phyloP scores from a whole-genome alignment of 2,329 filamentous ascomycete genomes.

The Rutstroemia sp. region DNA sequence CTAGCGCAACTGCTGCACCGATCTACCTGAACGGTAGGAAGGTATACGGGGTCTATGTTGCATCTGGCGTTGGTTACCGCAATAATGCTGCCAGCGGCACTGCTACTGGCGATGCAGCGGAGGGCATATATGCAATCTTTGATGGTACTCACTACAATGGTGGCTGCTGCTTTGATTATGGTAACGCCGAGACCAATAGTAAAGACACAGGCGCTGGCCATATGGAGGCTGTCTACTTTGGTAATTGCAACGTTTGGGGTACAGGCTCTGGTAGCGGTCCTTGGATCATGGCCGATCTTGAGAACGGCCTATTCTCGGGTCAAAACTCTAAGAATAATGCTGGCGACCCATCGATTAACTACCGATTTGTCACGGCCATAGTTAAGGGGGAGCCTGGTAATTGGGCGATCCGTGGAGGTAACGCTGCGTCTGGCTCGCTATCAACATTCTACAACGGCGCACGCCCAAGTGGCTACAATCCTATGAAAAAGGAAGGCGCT shows the following conservation, averaged over 20 bases:
- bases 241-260: slow-evolving; percentile 47
- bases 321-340: slow-evolving; percentile 38
- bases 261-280: slow-evolving; percentile 50
- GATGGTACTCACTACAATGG: slow-evolving; percentile 54
- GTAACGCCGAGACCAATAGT: slow-evolving; percentile 47
- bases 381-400: slow-evolving; percentile 48
- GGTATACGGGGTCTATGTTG: slow-evolving; percentile 56
- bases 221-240: slow-evolving; percentile 65
- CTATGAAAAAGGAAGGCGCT: slow-evolving; percentile 57
- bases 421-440: slow-evolving; percentile 46
- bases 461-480: slow-evolving; percentile 46
- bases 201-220: slow-evolving; percentile 52
- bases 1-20: slow-evolving; percentile 51
- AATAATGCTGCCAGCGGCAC: slow-evolving; percentile 46
- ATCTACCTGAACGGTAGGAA: slow-evolving; percentile 53
- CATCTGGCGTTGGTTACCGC: slow-evolving; percentile 55
- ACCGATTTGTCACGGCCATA: slow-evolving; percentile 48
- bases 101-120: slow-evolving; percentile 45
- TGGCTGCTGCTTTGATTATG: slow-evolving; percentile 51
- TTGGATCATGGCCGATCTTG: slow-evolving; percentile 63
- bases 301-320: slow-evolving; percentile 59
- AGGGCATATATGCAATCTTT: slow-evolving; percentile 54
- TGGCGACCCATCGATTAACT: slow-evolving; percentile 43
- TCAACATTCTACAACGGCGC: slow-evolving; percentile 52
- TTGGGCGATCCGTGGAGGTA: slow-evolving; percentile 53